Conservation (phyloP, 257 asterid species). For the Solanum medicagineum region DNA sequence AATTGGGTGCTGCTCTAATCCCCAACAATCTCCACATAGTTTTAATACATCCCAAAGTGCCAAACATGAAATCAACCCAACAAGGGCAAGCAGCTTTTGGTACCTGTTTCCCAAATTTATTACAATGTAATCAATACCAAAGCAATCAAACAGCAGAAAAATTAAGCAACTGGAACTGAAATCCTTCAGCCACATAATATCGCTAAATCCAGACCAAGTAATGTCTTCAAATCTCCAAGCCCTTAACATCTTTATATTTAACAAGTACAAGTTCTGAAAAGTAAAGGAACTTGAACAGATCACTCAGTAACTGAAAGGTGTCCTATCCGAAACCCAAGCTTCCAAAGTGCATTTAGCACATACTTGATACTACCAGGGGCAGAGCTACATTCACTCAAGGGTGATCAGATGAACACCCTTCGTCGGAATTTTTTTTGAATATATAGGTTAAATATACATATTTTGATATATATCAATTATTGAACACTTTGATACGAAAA, state of each 20-base stretch:
- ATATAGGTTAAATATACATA: too few species aligned
- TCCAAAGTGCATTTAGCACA: neutral
- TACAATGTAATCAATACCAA: neutral
- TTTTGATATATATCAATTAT: too few species aligned
- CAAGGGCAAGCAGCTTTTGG: constrained; percentile 72
- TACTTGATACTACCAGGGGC: too few species aligned
- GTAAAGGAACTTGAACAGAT: neutral
- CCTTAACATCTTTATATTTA: neutral
- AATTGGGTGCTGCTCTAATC: constrained; percentile 39
- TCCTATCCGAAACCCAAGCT: neutral
- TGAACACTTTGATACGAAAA: too few species aligned
- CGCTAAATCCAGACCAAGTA: neutral
- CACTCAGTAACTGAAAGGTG: neutral
- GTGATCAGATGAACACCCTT: too few species aligned
- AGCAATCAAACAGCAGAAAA: neutral
- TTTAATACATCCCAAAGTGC: constrained; percentile 77
- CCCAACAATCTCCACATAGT: constrained; percentile 49
- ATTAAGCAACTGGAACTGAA: neutral
- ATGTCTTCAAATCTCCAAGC: neutral
- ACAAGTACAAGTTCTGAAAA: neutral
- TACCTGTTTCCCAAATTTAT: constrained; percentile 31
- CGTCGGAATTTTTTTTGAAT: too few species aligned
- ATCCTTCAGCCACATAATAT: neutral
- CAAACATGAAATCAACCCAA: constrained; percentile 60
- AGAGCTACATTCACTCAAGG: too few species aligned